Percentiles rank a stretch among this genome's conserved stretches.
Conservation (phyloP, 805 yeast genomes). For the Grigorovia humatica region DNA sequence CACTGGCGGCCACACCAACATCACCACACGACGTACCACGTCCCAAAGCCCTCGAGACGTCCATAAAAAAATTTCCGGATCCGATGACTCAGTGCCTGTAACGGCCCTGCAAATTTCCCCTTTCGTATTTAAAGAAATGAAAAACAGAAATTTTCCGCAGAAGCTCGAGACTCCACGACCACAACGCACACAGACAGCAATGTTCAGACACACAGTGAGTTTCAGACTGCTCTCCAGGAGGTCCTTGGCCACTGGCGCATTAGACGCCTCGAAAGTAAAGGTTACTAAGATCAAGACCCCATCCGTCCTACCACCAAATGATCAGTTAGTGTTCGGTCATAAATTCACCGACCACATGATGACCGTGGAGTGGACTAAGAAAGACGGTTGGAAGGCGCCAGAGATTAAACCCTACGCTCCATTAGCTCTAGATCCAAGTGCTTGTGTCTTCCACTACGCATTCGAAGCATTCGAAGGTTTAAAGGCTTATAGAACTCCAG, state of each 20-base stretch:
- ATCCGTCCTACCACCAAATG: constrained; percentile 47
- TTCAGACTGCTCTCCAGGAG: background rate
- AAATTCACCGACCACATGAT: constrained; percentile 84
- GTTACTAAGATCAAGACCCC: constrained; percentile 41
- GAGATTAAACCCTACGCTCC: constrained; percentile 77
- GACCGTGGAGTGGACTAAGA: constrained; percentile 69
- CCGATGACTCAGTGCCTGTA: background rate
- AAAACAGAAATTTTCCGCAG: background rate
- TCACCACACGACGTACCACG: no score
- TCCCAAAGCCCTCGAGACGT: no score
- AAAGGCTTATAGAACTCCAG: constrained; percentile 69
- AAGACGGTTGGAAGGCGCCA: constrained; percentile 82
- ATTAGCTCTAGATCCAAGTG: constrained; percentile 71
- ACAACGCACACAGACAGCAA: background rate
- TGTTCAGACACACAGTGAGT: background rate
- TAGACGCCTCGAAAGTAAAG: constrained; percentile 46
- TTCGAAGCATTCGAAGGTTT: constrained; percentile 93
- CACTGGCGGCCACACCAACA: no score
- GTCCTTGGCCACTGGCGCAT: constrained; percentile 25
- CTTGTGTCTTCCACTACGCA: constrained; percentile 88
- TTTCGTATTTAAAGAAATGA: background rate
- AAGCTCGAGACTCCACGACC: background rate
- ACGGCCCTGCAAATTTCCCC: background rate
- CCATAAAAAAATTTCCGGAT: background rate
- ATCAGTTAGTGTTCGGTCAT: constrained; percentile 58